These are phyloP conservation scores for Persicaria maculosa DNA, from an alignment of 148 eudicot species.

Conservation along the genomic window DNA sequence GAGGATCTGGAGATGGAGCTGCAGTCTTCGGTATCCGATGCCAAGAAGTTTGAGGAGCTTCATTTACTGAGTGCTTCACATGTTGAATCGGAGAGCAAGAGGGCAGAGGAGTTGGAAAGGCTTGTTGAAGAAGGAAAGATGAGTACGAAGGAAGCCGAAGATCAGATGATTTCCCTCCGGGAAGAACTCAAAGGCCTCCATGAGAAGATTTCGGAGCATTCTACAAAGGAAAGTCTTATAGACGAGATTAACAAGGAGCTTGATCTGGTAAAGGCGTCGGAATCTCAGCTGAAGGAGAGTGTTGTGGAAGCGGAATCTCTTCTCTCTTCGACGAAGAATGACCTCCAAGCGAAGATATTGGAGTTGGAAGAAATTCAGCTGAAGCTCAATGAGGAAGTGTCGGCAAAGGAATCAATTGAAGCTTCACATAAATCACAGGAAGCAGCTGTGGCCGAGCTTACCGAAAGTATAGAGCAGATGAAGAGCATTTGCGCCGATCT, in stretches of 20 bases:
- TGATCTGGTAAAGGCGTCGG: constrained; percentile 45
- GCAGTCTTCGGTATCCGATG: constrained; percentile 37
- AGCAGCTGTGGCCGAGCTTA: constrained; percentile 38
- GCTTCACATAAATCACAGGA: constrained; percentile 24
- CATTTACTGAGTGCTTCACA: constrained; percentile 46
- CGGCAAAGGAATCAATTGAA: constrained; percentile 30
- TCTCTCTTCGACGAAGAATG: constrained; percentile 34
- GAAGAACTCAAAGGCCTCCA: constrained; percentile 44
- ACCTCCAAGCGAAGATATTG: constrained; percentile 31
- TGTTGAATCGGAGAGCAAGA: constrained; percentile 52
- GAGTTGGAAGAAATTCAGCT: constrained; percentile 39
- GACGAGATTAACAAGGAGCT: constrained; percentile 39
- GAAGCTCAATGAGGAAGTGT: constrained; percentile 41
- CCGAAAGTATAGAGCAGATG: constrained; percentile 23
- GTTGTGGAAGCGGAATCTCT: constrained; percentile 29
- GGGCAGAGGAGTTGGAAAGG: constrained; percentile 43
- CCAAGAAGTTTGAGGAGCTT: constrained; percentile 49
- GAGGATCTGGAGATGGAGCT: constrained; percentile 59
- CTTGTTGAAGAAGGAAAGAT: constrained; percentile 40
- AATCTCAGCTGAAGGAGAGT: constrained; percentile 40
- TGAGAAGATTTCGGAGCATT: constrained; percentile 47
- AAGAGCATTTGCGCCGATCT: constrained; percentile 44
- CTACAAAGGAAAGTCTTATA: constrained; percentile 34
- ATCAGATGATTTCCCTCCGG: constrained; percentile 40
- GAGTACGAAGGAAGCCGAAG: constrained; percentile 50